Base-by-base conservation (phyloP, 1,139 yeast genomes). In the Sugiyamaella japonica region DNA sequence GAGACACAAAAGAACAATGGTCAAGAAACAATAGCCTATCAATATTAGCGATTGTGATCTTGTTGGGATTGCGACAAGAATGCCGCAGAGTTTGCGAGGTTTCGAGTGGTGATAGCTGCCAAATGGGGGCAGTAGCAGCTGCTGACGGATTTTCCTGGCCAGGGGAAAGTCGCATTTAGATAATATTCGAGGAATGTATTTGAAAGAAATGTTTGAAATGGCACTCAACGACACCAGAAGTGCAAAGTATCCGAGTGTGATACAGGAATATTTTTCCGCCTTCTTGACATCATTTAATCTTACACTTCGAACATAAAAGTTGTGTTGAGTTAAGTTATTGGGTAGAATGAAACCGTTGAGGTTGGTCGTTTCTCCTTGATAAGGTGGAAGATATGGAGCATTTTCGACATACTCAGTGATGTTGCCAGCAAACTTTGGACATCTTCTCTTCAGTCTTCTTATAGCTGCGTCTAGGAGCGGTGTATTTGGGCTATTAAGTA, bases 31-130 rank as follows among this genome's bases (percentile, higher is more conserved):
- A 65, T 78, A 81, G 4, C 78, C 72, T 12, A 70, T 55, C 10
- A 84, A 65, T 45, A 80, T 71, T 7, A 79, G 59, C 0, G 82
- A 66, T 67, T 83, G 90, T 48, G 76, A 70, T 59, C 90, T 76
- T 1, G 88, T 80, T 1, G 93, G 93, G n/a, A 83, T 67, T 40
- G 77, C 65, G 20, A 70, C 55, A 3, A 70, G 66, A 25, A 71
- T 63, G 32, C 69, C 44, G 28, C 59, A 47, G 13, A 45, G 66
- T 42, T 65, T 64, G 10, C 39, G 25, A 54, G 75, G 71, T 45
- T 74, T 71, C 44, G 77, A 74, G 61, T 81, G 85, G 7, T 70
- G 70, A 50, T 68, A 68, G 12, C 25, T 32, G 12, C 40, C 50
- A 16, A 54, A n/a, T 7, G 63, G 56, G 16, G 62, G 57, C 7